phyloP scores from a whole-genome alignment of 768 basidiomycete genomes.

The Tephrocybe sp. region DNA sequence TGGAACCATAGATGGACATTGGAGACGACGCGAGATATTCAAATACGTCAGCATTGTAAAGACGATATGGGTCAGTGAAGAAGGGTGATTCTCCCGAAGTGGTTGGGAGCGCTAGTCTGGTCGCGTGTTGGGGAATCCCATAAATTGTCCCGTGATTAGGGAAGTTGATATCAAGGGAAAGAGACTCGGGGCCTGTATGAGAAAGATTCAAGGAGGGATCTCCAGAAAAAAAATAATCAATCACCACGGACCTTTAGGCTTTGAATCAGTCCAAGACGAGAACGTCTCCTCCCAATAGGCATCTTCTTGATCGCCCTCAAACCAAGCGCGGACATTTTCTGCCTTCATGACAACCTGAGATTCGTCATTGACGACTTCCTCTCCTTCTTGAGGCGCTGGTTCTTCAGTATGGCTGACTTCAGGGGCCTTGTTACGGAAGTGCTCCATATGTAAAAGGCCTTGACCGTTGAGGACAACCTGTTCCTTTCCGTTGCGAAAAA shows the following conservation, averaged over 20 bases:
- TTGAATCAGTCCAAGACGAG: conserved; percentile 84
- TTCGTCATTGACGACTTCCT: conserved; percentile 36
- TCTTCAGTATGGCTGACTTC: conserved; percentile 43
- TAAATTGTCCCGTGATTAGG: conserved; percentile 90
- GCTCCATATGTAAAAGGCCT: conserved; percentile 96
- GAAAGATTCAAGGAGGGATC: conserved; percentile 5
- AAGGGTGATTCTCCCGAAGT: conserved; percentile 77
- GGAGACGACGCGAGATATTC: conserved; percentile 85
- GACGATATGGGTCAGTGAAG: conserved; percentile 90
- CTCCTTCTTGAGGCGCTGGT: conserved; percentile 42
- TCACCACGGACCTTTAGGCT: conserved; percentile 79
- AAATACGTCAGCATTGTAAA: conserved; percentile 95
- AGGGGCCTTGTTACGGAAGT: conserved; percentile 75
- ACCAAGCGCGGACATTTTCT: conserved; percentile 67
- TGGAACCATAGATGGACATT: conserved; percentile 86
- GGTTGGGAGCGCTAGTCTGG: conserved; percentile 82
- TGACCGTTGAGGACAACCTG: conserved; percentile 89
- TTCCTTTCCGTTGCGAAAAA: conserved; percentile 73
- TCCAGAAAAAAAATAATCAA: not conserved
- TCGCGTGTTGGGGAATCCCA: conserved; percentile 96
- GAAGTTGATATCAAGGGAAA: conserved; percentile 91
- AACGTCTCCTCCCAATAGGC: conserved; percentile 91
- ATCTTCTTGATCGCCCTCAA: conserved; percentile 84
- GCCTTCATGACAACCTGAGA: conserved; percentile 55
- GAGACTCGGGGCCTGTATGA: conserved; percentile 95